Evolutionary conservation across 768 basidiomycete genomes (phyloP).

Genomic region (Pleurotus tuber-regium): DNA sequence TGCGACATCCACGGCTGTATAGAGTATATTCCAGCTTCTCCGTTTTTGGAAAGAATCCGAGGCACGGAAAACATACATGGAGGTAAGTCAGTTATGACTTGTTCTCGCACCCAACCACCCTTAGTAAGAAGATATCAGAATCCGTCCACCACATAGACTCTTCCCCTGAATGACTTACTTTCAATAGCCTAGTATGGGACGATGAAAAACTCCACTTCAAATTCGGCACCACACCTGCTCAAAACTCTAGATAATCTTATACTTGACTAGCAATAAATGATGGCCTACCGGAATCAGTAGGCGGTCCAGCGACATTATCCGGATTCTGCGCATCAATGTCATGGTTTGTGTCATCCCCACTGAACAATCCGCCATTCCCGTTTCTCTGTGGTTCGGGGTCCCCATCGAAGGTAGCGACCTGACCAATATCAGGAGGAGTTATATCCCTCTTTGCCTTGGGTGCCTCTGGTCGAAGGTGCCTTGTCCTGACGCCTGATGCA

Average conservation of each 20-base stretch:
- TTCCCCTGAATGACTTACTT: too few species aligned
- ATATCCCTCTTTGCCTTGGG: slow-evolving; percentile 11
- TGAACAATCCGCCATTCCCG: slow-evolving; percentile 9
- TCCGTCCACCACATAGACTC: too few species aligned
- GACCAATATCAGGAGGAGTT: slow-evolving; percentile 13
- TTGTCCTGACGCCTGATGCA: slow-evolving; percentile 11
- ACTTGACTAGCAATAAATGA: not conserved
- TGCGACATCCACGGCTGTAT: slow-evolving; percentile 14
- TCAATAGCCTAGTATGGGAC: slow-evolving; percentile 13
- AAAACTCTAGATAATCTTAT: not conserved
- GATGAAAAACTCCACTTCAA: slow-evolving; percentile 15
- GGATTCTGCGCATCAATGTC: slow-evolving; percentile 13
- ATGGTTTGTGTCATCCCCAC: slow-evolving; percentile 12
- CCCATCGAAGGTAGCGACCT: slow-evolving; percentile 8
- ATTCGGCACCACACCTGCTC: slow-evolving; percentile 11
- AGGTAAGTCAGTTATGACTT: slow-evolving; percentile 16
- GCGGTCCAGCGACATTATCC: slow-evolving; percentile 11
- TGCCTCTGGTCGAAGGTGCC: slow-evolving; percentile 9
- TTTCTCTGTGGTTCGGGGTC: slow-evolving; percentile 12
- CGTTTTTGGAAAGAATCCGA: not conserved
- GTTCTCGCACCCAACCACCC: slow-evolving; percentile 18
- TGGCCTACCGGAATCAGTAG: slow-evolving; percentile 10
- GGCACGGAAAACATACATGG: slow-evolving; percentile 12
- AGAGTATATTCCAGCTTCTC: not conserved
- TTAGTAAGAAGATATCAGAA: too few species aligned